These are phyloP conservation scores for Porogramme epimiltina DNA, from an alignment of 1,284 basidiomycete species.

Conservation along the genomic window DNA sequence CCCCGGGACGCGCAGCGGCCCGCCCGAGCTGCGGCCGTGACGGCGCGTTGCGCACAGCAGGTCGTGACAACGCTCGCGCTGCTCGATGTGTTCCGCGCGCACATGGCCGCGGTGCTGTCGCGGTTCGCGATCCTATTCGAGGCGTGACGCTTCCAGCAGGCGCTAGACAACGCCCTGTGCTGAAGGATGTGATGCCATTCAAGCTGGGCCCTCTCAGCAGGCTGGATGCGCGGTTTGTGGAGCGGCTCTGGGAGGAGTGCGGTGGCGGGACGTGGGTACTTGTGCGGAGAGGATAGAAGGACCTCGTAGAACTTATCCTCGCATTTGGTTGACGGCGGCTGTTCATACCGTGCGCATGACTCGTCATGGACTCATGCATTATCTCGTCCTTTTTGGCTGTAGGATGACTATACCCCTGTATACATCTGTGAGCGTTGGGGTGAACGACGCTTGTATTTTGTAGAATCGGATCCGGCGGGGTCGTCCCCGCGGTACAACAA, in stretches of 20 bases:
- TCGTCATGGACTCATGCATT: too few relatives aligned
- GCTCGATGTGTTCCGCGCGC: conserved; percentile 72
- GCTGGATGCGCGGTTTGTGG: conserved; percentile 67
- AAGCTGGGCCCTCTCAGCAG: conserved; percentile 73
- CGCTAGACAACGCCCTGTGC: conserved; percentile 14
- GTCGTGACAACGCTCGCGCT: conserved; percentile 65
- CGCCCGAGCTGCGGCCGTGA: conserved; percentile 26
- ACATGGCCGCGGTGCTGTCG: conserved; percentile 67
- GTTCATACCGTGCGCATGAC: too few relatives aligned
- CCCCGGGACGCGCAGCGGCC: conserved; percentile 16
- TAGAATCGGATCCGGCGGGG: too few relatives aligned
- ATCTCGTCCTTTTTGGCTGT: background rate
- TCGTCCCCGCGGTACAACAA: too few relatives aligned
- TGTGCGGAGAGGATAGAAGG: conserved; percentile 51
- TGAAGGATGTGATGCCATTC: conserved; percentile 67
- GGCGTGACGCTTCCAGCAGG: conserved; percentile 18
- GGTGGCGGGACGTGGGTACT: conserved; percentile 45
- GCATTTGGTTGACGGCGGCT: conserved; percentile 33
- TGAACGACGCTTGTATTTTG: too few relatives aligned
- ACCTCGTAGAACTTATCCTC: conserved; percentile 47
- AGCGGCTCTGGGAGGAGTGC: conserved; percentile 73
- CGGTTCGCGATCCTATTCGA: conserved; percentile 53
- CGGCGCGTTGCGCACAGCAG: conserved; percentile 42
- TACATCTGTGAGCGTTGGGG: too few relatives aligned
- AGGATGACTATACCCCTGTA: too few relatives aligned